A percentile compares a stretch with the other conserved stretches of the same genome.
These are phyloP conservation scores for Mycena olivaceomarginata DNA, from an alignment of 768 basidiomycete species.

Conservation along the genomic window DNA sequence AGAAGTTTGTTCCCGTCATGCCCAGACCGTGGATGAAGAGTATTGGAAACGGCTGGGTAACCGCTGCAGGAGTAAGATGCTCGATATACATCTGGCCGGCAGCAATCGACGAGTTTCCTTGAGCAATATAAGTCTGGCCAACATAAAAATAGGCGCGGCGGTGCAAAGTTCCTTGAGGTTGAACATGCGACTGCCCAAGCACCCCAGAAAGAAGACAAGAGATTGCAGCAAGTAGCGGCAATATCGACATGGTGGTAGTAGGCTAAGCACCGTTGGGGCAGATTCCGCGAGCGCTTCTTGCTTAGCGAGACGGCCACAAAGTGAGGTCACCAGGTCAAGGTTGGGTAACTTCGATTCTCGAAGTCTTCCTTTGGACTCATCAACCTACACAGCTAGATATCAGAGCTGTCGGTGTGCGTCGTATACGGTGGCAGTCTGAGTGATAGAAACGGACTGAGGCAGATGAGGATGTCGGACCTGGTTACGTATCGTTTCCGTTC, in stretches of 20 bases:
- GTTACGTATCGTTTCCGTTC: no score
- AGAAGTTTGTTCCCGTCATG: constrained; percentile 72
- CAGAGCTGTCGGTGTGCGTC: no score
- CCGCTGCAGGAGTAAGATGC: constrained; percentile 63
- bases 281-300: background rate
- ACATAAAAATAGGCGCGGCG: constrained; percentile 69
- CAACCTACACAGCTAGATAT: no score
- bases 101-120: constrained; percentile 59
- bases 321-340: background rate
- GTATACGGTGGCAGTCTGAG: no score
- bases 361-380: no score
- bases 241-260: background rate
- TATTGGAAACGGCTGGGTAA: constrained; percentile 63
- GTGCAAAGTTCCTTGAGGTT: constrained; percentile 60
- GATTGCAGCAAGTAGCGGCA: background rate
- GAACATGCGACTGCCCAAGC: constrained; percentile 9
- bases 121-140: constrained; percentile 62
- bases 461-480: no score
- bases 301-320: background rate
- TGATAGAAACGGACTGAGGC: no score
- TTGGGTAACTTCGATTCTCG: no score
- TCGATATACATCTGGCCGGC: constrained; percentile 73
- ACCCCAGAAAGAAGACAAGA: constrained; percentile 4
- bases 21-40: constrained; percentile 70
- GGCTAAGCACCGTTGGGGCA: background rate